Evolutionary conservation across 257 asterid species (phyloP).

Genomic region (Salvia hispanica): DNA sequence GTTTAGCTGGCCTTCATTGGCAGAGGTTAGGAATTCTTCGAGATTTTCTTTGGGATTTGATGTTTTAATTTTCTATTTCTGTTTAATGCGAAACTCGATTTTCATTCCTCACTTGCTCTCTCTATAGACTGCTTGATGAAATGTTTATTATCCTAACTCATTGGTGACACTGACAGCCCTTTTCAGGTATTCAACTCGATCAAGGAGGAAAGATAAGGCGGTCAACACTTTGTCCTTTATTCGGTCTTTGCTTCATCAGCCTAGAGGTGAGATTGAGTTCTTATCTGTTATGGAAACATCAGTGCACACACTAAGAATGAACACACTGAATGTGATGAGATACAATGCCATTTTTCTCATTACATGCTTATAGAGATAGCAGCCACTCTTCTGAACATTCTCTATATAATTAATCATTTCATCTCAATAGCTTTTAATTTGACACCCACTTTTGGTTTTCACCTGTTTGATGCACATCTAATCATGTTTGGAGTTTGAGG

Average conservation of each 20-base stretch:
- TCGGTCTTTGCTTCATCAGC: slow-evolving; percentile 55
- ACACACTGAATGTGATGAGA: not conserved
- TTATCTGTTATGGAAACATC: slow-evolving; percentile 17
- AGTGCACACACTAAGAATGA: slow-evolving; percentile 14
- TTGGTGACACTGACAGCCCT: slow-evolving; percentile 47
- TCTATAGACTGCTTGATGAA: slow-evolving; percentile 20
- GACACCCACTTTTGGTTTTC: too few relatives aligned
- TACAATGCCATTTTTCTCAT: not conserved
- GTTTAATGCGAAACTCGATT: not conserved
- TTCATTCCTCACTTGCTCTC: not conserved
- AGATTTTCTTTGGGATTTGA: not conserved
- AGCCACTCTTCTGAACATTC: too few relatives aligned
- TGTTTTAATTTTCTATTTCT: not conserved
- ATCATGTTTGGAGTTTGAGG: too few relatives aligned
- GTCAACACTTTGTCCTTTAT: slow-evolving; percentile 51
- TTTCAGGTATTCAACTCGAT: slow-evolving; percentile 74
- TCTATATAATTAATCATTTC: too few relatives aligned
- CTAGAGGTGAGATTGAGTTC: slow-evolving; percentile 52
- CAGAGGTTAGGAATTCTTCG: slow-evolving; percentile 49
- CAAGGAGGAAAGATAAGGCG: slow-evolving; percentile 36
- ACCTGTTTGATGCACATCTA: too few relatives aligned
- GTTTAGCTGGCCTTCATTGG: slow-evolving; percentile 32
- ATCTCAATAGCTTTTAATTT: too few relatives aligned
- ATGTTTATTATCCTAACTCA: slow-evolving; percentile 47
- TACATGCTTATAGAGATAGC: too few relatives aligned